These are phyloP conservation scores for Solanum megistacrolobum DNA, from an alignment of 257 asterid genomes.

Conservation along the genomic window DNA sequence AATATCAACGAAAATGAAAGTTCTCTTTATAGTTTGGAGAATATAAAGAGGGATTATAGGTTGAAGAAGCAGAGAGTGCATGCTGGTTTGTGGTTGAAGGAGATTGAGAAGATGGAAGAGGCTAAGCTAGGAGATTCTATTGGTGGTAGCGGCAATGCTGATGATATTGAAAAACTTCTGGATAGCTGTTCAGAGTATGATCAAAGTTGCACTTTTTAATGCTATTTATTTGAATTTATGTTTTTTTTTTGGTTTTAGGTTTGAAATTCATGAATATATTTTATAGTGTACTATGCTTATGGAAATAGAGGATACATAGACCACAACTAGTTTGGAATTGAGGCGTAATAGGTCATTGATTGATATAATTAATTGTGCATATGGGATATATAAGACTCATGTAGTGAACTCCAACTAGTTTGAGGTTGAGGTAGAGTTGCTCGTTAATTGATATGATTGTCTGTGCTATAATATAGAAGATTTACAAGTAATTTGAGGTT, in stretches of 20 bases:
- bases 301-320: background rate
- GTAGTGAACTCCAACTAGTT: background rate
- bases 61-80: constrained; percentile 80
- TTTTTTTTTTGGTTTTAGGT: background rate
- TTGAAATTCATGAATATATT: background rate
- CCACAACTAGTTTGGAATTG: background rate
- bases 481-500: background rate
- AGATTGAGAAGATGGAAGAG: constrained; percentile 90
- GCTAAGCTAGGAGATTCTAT: constrained; percentile 54
- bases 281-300: background rate
- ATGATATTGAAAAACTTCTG: constrained; percentile 73
- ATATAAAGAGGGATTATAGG: constrained; percentile 72
- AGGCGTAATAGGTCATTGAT: background rate
- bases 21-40: constrained; percentile 63
- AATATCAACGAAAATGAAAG: constrained; percentile 7
- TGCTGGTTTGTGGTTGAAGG: constrained; percentile 85
- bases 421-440: background rate
- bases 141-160: constrained; percentile 31
- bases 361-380: background rate
- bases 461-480: background rate
- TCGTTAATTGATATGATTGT: too few relatives aligned
- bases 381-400: background rate
- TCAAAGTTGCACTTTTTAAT: background rate
- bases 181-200: constrained; percentile 81
- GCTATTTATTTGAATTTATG: background rate